Evolutionary conservation across 148 eudicot species (phyloP), one percentile per base, ranked within the genome.

Genomic region (Linanthus parryae): DNA sequence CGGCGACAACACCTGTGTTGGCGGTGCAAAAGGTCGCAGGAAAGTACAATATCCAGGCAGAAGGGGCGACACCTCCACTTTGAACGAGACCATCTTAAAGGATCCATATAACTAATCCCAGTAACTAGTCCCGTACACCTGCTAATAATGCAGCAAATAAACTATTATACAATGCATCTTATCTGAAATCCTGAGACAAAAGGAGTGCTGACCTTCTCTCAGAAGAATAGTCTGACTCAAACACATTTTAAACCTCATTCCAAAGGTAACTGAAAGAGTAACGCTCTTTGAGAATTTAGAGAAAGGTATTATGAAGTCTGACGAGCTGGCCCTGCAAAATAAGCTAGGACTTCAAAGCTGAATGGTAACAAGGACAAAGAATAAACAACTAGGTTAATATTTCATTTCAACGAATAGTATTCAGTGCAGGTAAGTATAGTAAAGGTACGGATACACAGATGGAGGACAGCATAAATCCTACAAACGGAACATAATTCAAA

Each of bases 151-250:
- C n/a, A n/a, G n/a, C n/a, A n/a, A n/a, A n/a, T n/a, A n/a, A n/a
- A n/a, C n/a, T n/a, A n/a, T n/a, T n/a, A n/a, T n/a, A n/a, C n/a
- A n/a, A n/a, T n/a, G n/a, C n/a, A n/a, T n/a, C n/a, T n/a, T n/a
- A n/a, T n/a, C n/a, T n/a, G n/a, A n/a, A n/a, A n/a, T n/a, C n/a
- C n/a, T n/a, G n/a, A n/a, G n/a, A n/a, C n/a, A n/a, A n/a, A n/a
- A n/a, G n/a, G n/a, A n/a, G n/a, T n/a, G n/a, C n/a, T 9, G 45
- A 84, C 98, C 98, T 84, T 69, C 88, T 79, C 48, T 94, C 96
- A 17, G 85, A 71, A 14, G 97, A 63, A 61, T 94, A 96, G 45
- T n/a, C n/a, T n/a, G n/a, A n/a, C n/a, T n/a, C n/a, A 70, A 67
- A 9, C 88, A 79, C 80, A 80, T 77, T 72, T 74, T 85, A 58